phyloP scores from a whole-genome alignment of 192 early-diverging fungal genomes.

The Podila epigama region DNA sequence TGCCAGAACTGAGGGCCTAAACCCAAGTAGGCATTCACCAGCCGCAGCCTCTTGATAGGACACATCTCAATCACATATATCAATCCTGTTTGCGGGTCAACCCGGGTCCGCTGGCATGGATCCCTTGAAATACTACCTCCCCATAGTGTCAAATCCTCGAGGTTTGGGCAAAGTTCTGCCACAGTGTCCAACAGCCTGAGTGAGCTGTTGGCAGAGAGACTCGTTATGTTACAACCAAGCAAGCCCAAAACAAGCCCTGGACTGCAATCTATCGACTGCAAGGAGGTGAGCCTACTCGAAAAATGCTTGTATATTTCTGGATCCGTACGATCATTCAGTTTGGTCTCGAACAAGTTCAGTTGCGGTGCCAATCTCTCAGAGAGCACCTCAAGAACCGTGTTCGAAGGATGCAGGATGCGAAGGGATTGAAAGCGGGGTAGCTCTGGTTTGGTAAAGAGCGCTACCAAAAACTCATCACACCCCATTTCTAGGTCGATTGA shows the following conservation, averaged over 20 bases:
- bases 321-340: conserved; percentile 7
- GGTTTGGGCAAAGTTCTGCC: conserved; percentile 7
- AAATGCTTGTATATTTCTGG: background rate
- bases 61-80: conserved; percentile 26
- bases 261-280: conserved; percentile 13
- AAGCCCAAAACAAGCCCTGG: conserved; percentile 11
- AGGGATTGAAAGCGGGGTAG: conserved; percentile 3
- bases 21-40: conserved; percentile 15
- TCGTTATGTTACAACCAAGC: conserved; percentile 15
- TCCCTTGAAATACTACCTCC: conserved; percentile 13
- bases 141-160: conserved; percentile 22
- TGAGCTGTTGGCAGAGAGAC: conserved; percentile 20
- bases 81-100: conserved; percentile 13
- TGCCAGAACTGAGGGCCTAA: conserved; percentile 21
- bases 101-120: background rate
- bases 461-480: conserved; percentile 1
- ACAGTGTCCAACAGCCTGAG: conserved; percentile 12
- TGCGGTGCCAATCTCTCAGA: conserved; percentile 4
- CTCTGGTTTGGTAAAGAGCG: conserved; percentile 1
- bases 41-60: conserved; percentile 12
- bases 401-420: conserved; percentile 10
- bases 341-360: conserved; percentile 15
- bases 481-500: conserved; percentile 11
- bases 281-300: conserved; percentile 2
- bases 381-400: background rate